Percentiles rank a stretch among this genome's conserved stretches.
phyloP scores from a whole-genome alignment of 768 basidiomycete species.

The Tephrocybe sp. region DNA sequence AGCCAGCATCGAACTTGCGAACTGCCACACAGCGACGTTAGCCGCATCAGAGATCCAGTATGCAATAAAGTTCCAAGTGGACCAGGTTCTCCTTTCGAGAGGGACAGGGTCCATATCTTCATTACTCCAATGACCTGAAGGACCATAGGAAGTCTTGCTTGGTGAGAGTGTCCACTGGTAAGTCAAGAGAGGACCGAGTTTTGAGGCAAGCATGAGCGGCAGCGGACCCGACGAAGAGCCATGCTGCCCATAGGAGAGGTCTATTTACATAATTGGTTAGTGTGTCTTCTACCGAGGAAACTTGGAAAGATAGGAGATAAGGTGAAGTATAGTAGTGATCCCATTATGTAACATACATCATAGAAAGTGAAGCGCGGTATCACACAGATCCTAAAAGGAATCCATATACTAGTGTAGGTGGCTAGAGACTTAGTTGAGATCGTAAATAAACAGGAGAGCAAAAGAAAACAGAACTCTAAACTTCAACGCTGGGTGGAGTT shows the following conservation, averaged over 20 bases:
- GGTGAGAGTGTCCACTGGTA: slow-evolving; percentile 40
- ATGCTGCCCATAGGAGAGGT: too few relatives aligned
- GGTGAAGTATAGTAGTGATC: too few relatives aligned
- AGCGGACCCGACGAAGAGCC: not conserved
- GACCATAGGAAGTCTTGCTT: slow-evolving; percentile 53
- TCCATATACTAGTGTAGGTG: too few relatives aligned
- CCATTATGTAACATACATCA: too few relatives aligned
- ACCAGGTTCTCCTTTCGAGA: slow-evolving; percentile 59
- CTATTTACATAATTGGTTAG: too few relatives aligned
- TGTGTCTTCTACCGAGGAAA: not conserved
- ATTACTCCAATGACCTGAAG: slow-evolving; percentile 62
- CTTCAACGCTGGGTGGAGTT: slow-evolving; percentile 36
- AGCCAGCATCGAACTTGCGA: slow-evolving; percentile 74
- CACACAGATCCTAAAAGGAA: too few relatives aligned
- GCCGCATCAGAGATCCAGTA: slow-evolving; percentile 60
- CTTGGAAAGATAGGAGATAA: not conserved
- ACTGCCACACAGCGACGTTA: slow-evolving; percentile 50
- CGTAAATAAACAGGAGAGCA: slow-evolving; percentile 24
- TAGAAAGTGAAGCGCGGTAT: too few relatives aligned
- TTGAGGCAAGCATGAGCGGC: not conserved
- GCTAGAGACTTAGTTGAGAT: too few relatives aligned
- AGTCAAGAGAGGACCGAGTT: not conserved
- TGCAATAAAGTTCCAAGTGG: slow-evolving; percentile 60
- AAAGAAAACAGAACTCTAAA: slow-evolving; percentile 20
- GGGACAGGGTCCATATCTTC: slow-evolving; percentile 79